These are phyloP conservation scores for Myrica gale DNA, from an alignment of 306 rosid species.

Conservation along the genomic window DNA sequence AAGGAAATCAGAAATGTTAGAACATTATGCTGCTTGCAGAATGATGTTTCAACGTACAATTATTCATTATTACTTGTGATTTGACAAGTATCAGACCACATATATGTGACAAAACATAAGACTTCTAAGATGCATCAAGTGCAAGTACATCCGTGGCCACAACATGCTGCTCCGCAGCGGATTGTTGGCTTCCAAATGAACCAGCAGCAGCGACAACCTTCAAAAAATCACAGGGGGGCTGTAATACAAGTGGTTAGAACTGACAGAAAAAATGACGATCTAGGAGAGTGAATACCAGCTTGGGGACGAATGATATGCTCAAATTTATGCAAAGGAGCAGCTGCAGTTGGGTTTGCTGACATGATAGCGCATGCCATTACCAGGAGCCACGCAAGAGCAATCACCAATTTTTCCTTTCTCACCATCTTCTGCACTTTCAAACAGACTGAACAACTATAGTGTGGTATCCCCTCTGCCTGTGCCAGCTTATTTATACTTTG, in stretches of 20 bases:
- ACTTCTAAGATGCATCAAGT: background rate
- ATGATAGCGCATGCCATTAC: background rate
- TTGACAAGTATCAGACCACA: background rate
- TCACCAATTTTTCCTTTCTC: background rate
- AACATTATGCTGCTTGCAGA: background rate
- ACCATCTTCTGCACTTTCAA: background rate
- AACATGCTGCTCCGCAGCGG: background rate
- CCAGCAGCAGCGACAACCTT: conserved; percentile 22
- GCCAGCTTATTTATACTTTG: background rate
- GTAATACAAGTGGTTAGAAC: background rate
- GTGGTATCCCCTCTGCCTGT: background rate
- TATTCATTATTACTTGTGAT: background rate
- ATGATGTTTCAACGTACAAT: background rate
- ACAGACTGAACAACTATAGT: background rate
- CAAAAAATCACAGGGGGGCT: background rate
- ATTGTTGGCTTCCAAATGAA: conserved; percentile 9
- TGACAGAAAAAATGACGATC: background rate
- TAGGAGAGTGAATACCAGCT: background rate
- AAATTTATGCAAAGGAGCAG: background rate
- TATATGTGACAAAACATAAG: background rate
- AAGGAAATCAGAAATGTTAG: background rate
- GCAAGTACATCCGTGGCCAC: conserved; percentile 5
- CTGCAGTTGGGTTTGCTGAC: background rate
- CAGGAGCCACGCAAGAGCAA: conserved; percentile 1
- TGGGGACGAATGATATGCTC: background rate